A percentile compares a stretch with the other conserved stretches of the same genome.
Evolutionary conservation across 2,329 filamentous ascomycete species (phyloP).

Genomic region (Penicillium sp.): DNA sequence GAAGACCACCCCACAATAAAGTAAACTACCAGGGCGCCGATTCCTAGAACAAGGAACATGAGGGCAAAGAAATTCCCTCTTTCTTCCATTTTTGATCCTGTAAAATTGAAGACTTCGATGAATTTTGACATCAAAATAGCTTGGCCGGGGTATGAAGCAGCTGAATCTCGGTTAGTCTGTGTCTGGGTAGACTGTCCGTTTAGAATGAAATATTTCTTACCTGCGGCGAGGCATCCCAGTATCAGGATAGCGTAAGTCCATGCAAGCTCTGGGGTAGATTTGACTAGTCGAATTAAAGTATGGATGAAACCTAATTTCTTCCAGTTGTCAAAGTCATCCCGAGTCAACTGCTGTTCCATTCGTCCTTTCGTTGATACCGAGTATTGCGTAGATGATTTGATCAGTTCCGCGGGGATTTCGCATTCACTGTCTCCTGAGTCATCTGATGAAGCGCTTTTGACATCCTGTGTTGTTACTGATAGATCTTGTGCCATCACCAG

Average conservation of each 20-base stretch:
- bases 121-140: conserved; percentile 40
- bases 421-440: background rate
- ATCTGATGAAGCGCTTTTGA: background rate
- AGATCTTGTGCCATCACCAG: conserved; percentile 55
- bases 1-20: conserved; percentile 41
- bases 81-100: conserved; percentile 2
- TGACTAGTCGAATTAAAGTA: conserved; percentile 4
- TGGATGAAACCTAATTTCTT: conserved; percentile 8
- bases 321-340: conserved; percentile 14
- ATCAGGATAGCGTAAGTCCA: conserved; percentile 1
- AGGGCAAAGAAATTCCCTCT: conserved; percentile 38
- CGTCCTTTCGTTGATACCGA: conserved; percentile 4
- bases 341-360: background rate
- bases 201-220: background rate
- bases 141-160: conserved; percentile 53
- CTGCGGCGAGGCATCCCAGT: background rate
- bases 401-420: background rate
- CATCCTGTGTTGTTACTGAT: conserved; percentile 12
- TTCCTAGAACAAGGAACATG: conserved; percentile 53
- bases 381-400: background rate
- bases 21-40: conserved; percentile 47
- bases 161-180: conserved; percentile 20
- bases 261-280: conserved; percentile 6
- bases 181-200: background rate
- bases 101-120: conserved; percentile 24